phyloP scores from a whole-genome alignment of 2,329 filamentous ascomycete genomes.

The Lizonia empirigonia region DNA sequence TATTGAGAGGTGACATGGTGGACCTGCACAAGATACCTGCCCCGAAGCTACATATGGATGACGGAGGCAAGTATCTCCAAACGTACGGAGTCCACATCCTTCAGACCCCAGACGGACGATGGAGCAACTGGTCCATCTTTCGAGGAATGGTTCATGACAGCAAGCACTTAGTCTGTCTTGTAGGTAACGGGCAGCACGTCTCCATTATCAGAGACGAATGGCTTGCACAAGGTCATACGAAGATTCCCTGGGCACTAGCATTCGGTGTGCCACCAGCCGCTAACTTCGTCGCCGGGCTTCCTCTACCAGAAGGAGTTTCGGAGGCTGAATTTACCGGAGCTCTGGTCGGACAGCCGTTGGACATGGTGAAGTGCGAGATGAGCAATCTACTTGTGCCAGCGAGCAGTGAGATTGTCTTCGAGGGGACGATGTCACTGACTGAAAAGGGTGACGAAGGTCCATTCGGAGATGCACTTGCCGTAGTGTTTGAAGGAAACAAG shows the following conservation, averaged over 20 bases:
- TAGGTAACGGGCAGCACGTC: conserved; percentile 55
- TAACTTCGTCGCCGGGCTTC: conserved; percentile 49
- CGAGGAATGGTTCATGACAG: conserved; percentile 56
- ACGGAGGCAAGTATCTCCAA: conserved; percentile 59
- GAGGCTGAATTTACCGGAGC: conserved; percentile 58
- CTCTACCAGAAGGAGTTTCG: conserved; percentile 52
- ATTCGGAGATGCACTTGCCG: conserved; percentile 53
- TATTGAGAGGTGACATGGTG: conserved; percentile 43
- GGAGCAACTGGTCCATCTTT: conserved; percentile 57
- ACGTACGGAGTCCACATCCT: conserved; percentile 59
- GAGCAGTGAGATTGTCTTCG: conserved; percentile 58
- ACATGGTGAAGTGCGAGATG: conserved; percentile 59
- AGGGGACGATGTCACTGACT: conserved; percentile 55
- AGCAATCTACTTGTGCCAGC: conserved; percentile 58
- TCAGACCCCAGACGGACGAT: conserved; percentile 53
- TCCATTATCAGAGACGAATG: conserved; percentile 55
- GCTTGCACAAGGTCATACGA: conserved; percentile 50
- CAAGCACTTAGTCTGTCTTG: conserved; percentile 50
- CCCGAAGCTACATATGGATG: conserved; percentile 51
- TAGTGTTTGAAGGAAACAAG: conserved; percentile 52
- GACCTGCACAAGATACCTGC: conserved; percentile 48
- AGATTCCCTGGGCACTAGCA: conserved; percentile 54
- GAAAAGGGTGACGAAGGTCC: conserved; percentile 55
- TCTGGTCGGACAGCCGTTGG: conserved; percentile 52
- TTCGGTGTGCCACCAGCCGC: conserved; percentile 58